phyloP scores from a whole-genome alignment of 2,329 filamentous ascomycete species.

The Penicillium sp. region DNA sequence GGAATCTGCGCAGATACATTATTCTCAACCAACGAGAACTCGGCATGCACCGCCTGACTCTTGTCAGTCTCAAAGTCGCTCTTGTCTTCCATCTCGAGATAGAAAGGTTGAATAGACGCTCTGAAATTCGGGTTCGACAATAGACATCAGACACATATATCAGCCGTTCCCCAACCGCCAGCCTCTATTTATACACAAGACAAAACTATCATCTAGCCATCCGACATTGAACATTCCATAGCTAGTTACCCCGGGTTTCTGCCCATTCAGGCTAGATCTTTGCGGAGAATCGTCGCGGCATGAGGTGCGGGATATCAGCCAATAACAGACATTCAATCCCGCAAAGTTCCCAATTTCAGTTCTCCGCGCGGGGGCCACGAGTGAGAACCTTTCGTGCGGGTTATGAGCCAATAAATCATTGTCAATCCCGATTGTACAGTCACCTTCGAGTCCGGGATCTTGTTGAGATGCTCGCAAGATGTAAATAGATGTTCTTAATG shows the following conservation, averaged over 20 bases:
- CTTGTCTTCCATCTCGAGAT: not conserved
- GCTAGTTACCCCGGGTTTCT: slow-evolving; percentile 9
- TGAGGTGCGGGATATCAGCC: slow-evolving; percentile 15
- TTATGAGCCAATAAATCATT: slow-evolving; percentile 2
- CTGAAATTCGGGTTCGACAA: too few species aligned
- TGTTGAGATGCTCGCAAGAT: not conserved
- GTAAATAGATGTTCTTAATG: not conserved
- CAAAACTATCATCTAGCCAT: not conserved
- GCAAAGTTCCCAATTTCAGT: not conserved
- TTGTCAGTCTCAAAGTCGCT: not conserved
- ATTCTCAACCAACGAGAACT: not conserved
- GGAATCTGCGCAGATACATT: slow-evolving; percentile 1
- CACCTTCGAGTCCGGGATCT: not conserved
- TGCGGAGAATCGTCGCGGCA: not conserved
- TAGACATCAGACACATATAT: too few species aligned
- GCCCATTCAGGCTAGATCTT: not conserved
- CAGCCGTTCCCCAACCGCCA: too few species aligned
- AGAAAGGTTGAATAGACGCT: too few species aligned
- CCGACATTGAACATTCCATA: not conserved
- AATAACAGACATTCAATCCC: slow-evolving; percentile 8
- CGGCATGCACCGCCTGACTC: not conserved
- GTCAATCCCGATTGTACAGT: too few species aligned
- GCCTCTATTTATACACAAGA: too few species aligned
- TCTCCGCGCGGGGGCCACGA: too few species aligned
- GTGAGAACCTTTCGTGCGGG: not conserved